Evolutionary conservation across 228 moss, liverwort and hornwort species (phyloP), one percentile per base, ranked within the genome.

Genomic region (Sphagnum magellanicum): DNA sequence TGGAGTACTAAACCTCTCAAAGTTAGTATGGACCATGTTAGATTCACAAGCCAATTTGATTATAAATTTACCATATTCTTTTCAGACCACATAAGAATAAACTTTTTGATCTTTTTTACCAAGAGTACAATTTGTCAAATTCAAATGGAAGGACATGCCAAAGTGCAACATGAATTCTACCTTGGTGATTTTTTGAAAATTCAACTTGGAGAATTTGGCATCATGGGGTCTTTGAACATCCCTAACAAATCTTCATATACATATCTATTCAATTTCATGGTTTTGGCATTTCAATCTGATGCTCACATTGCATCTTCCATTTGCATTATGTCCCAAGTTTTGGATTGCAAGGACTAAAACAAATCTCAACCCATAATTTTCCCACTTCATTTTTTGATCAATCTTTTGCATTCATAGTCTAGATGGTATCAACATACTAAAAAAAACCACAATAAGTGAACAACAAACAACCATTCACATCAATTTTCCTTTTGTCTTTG

Each of bases 181-280:
- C 88, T 78, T 87, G 47, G 90, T 93, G 5, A 98, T 88, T 75
- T 88, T 88, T 67, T 92, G 93, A 16, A 93, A 82, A 10, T 32
- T 32, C 32, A 98, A 84, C 69, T 87, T 87, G 66, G 93, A 98
- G 70, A 98, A 98, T 12, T 88, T 88, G 60, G 98, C 78, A 75
- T 98, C 76, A 74, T 98, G 98, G 17, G 98, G 93, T 61, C 91
- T 91, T 63, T 88, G 85, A 68, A 88, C 82, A 93, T 98, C 16
- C 91, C 98, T 17, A 98, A 66, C n/a, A 85, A 77, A 69, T 83
- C 88, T 81, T 98, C 98, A 62, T 90, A 98, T 7, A 83, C 68
- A 60, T 79, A 93, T 10, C 32, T 93, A 83, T 65, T 83, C 91
- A 66, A 87, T 74, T 63, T 98, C 98, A 32, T 71, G 79, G 10